Percentiles rank a stretch among this genome's conserved stretches.
These are phyloP conservation scores for Casuarina glauca DNA, from an alignment of 306 rosid species.

Conservation along the genomic window DNA sequence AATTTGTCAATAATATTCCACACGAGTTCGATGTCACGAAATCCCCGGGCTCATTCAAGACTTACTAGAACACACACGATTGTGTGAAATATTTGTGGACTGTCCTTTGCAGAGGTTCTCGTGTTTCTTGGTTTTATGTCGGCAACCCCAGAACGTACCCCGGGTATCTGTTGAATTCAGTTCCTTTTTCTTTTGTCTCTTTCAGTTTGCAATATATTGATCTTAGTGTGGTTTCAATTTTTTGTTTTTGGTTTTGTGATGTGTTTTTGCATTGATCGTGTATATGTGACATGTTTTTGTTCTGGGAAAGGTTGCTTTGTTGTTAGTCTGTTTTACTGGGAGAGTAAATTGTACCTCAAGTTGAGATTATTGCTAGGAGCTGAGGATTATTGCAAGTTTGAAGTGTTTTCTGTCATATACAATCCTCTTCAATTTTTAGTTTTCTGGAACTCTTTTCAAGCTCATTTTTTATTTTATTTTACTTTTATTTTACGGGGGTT, in stretches of 20 bases:
- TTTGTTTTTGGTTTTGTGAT: background rate
- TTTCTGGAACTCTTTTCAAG: background rate
- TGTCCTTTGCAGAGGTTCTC: conserved; percentile 39
- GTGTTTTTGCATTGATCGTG: background rate
- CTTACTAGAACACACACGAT: too few species aligned
- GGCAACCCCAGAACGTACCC: conserved; percentile 66
- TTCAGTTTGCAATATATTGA: conserved; percentile 5
- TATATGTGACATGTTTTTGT: background rate
- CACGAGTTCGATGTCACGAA: too few species aligned
- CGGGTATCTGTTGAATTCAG: conserved; percentile 44
- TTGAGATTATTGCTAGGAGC: conserved; percentile 28
- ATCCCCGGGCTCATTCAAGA: too few species aligned
- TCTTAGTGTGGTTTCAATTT: conserved; percentile 15
- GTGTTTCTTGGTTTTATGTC: conserved; percentile 60
- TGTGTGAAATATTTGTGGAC: background rate
- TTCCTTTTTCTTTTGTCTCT: background rate
- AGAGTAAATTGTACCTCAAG: background rate
- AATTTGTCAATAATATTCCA: too few species aligned
- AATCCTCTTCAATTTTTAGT: background rate
- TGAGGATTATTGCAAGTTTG: background rate
- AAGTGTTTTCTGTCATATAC: background rate
- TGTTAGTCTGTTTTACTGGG: conserved; percentile 26
- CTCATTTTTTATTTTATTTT: too few species aligned
- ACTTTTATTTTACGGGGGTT: too few species aligned
- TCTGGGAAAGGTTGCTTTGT: background rate